Percentiles rank a stretch among this genome's conserved stretches.
These are phyloP conservation scores for Tremella yokohamensis DNA, from an alignment of 768 basidiomycete species.

Conservation along the genomic window DNA sequence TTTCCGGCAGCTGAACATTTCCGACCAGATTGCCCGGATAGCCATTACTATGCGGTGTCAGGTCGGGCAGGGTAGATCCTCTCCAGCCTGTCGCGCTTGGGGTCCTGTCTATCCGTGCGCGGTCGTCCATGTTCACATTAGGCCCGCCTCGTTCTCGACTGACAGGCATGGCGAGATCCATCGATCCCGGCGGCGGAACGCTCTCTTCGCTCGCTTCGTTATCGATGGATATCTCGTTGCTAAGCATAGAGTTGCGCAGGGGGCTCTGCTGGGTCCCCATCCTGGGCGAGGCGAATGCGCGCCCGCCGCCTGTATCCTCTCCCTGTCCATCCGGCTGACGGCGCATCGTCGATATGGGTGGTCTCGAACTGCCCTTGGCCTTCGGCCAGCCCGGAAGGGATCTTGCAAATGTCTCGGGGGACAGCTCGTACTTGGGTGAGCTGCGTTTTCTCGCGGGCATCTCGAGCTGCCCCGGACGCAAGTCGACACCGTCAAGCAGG, in stretches of 20 bases:
- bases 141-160: not conserved
- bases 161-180: not conserved
- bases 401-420: not conserved
- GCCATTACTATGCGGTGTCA: slow-evolving; percentile 6
- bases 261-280: not conserved
- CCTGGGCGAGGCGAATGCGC: too few species aligned
- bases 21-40: slow-evolving; percentile 20
- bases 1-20: slow-evolving; percentile 20
- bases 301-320: not conserved
- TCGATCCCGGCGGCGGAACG: not conserved
- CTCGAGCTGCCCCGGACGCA: not conserved
- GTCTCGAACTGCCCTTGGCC: too few species aligned
- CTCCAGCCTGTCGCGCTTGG: too few species aligned
- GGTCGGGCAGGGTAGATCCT: not conserved
- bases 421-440: slow-evolving; percentile 1
- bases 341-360: not conserved
- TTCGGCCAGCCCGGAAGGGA: not conserved
- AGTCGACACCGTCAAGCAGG: slow-evolving; percentile 1
- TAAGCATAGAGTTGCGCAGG: not conserved
- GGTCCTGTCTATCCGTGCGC: too few species aligned
- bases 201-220: not conserved
- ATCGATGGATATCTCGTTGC: not conserved
- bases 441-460: not conserved
- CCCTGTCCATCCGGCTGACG: not conserved
- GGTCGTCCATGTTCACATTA: not conserved